Conservation (phyloP, 2,329 filamentous ascomycete species). For the Phialophora expanda region DNA sequence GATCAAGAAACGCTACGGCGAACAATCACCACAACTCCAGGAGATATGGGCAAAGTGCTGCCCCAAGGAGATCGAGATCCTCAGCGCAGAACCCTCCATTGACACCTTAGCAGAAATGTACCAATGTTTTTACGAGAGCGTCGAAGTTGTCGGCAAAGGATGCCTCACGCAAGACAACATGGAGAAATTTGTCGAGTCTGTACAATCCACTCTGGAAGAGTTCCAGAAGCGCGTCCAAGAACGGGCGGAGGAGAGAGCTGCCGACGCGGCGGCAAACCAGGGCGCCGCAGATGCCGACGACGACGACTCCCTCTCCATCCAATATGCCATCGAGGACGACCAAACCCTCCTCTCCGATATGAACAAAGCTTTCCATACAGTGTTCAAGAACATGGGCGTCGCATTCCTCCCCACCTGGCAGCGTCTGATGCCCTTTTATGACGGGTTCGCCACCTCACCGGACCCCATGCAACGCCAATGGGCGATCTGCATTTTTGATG, state of each 20-base stretch:
- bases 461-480: conserved; percentile 95
- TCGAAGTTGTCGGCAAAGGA: conserved; percentile 88
- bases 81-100: conserved; percentile 91
- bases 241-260: conserved; percentile 71
- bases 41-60: conserved; percentile 84
- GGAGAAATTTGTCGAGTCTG: conserved; percentile 83
- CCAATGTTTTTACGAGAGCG: conserved; percentile 98
- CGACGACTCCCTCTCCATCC: conserved; percentile 82
- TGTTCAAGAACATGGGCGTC: conserved; percentile 94
- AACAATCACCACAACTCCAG: conserved; percentile 76
- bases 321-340: conserved; percentile 94
- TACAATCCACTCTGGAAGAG: conserved; percentile 84
- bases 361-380: conserved; percentile 99
- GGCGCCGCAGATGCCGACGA: conserved; percentile 83
- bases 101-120: conserved; percentile 99
- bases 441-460: conserved; percentile 71
- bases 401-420: conserved; percentile 89
- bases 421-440: conserved; percentile 80
- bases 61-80: conserved; percentile 88
- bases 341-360: conserved; percentile 96
- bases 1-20: conserved; percentile 89
- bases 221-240: conserved; percentile 86
- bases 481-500: conserved; percentile 98
- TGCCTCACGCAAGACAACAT: conserved; percentile 80
- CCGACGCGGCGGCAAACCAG: conserved; percentile 69